phyloP scores from a whole-genome alignment of 192 early-diverging fungal genomes.

The Jimgerdemannia flammicorona region DNA sequence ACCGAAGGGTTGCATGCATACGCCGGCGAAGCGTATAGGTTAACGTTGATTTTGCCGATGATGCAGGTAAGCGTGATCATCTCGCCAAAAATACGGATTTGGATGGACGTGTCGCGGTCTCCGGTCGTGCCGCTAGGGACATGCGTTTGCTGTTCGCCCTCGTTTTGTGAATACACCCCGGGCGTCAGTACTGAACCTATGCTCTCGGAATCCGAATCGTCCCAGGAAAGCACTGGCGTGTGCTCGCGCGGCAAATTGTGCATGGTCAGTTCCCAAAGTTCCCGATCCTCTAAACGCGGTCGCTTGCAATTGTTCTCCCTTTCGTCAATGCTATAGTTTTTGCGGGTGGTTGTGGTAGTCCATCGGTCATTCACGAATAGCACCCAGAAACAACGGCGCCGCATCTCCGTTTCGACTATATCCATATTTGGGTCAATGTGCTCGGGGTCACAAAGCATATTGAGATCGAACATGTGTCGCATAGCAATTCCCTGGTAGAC shows the following conservation, averaged over 20 bases:
- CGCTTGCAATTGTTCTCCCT: constrained; percentile 10
- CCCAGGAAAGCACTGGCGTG: too few relatives aligned
- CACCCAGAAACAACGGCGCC: constrained; percentile 27
- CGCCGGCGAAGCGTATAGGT: neutral
- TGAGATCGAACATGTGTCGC: constrained; percentile 6
- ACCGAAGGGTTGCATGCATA: constrained; percentile 2
- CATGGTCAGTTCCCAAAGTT: constrained; percentile 13
- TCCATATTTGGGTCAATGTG: constrained; percentile 6
- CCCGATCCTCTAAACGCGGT: constrained; percentile 27
- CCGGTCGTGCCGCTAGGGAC: too few relatives aligned
- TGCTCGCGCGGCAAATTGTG: neutral
- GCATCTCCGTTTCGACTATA: constrained; percentile 17
- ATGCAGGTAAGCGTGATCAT: constrained; percentile 22
- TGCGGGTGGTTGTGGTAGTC: constrained; percentile 10
- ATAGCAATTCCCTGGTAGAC: constrained; percentile 8
- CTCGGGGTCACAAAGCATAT: constrained; percentile 20
- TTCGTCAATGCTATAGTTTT: constrained; percentile 6
- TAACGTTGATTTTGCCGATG: constrained; percentile 17
- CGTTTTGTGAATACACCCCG: neutral
- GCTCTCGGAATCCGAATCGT: neutral
- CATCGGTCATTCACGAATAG: constrained; percentile 27
- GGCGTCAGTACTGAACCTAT: neutral
- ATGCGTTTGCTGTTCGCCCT: too few relatives aligned
- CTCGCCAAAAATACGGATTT: constrained; percentile 24
- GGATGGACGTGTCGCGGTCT: neutral